Percentiles rank a stretch among this genome's conserved stretches.
Evolutionary conservation across 441 rosid species (phyloP).

Genomic region (Mallotus japonicus): DNA sequence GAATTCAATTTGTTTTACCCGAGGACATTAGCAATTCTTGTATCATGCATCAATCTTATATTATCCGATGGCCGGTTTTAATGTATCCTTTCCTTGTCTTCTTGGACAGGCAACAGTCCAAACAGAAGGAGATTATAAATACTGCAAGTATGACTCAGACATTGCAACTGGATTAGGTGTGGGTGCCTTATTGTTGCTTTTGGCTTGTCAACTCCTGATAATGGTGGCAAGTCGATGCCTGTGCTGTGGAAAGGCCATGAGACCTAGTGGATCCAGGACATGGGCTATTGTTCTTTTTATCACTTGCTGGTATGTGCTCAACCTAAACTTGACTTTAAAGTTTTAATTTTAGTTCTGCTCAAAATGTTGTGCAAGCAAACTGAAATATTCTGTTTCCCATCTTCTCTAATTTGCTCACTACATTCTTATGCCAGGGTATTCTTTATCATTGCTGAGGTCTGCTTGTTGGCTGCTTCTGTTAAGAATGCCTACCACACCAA

Average conservation of each 20-base stretch:
- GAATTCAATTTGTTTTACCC: background rate
- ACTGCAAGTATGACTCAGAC: slow-evolving; percentile 71
- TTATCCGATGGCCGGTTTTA: background rate
- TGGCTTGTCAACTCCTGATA: slow-evolving; percentile 60
- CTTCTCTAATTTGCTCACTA: background rate
- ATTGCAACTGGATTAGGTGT: slow-evolving; percentile 74
- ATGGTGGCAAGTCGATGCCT: slow-evolving; percentile 68
- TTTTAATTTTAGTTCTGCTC: background rate
- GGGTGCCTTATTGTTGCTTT: slow-evolving; percentile 58
- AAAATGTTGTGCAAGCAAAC: background rate
- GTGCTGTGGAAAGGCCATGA: slow-evolving; percentile 72
- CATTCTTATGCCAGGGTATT: slow-evolving; percentile 60
- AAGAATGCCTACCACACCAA: slow-evolving; percentile 79
- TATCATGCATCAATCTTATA: background rate
- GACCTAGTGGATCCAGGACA: slow-evolving; percentile 72
- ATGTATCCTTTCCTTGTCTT: slow-evolving; percentile 14
- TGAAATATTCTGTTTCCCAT: background rate
- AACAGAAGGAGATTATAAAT: slow-evolving; percentile 29
- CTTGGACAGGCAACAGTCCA: slow-evolving; percentile 42
- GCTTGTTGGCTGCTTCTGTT: slow-evolving; percentile 80
- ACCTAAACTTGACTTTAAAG: background rate
- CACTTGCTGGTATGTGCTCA: slow-evolving; percentile 56
- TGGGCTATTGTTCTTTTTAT: slow-evolving; percentile 77
- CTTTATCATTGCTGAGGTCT: slow-evolving; percentile 73
- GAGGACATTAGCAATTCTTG: background rate